Evolutionary conservation across 2,329 filamentous ascomycete genomes (phyloP), one percentile per base, ranked within the genome.

Genomic region (Colletotrichum tanaceti): DNA sequence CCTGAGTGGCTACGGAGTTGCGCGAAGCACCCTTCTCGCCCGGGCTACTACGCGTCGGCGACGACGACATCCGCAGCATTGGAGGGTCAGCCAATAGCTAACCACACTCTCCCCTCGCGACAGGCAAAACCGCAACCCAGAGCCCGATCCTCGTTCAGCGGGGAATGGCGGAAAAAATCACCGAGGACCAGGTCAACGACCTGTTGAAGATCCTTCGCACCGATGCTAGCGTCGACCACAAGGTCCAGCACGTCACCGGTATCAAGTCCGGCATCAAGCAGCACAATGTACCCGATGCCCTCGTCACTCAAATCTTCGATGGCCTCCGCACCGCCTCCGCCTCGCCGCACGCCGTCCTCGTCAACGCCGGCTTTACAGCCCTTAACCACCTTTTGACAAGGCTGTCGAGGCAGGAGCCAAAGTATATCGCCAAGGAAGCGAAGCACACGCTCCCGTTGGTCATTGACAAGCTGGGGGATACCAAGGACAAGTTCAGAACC

Each of bases 231-330:
- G 83, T 93, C 73, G 91, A 94, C 74, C 81, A 85, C 59, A 94
- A 94, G 77, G 86, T 93, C 71, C 84, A 88, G 72, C 86, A 88
- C 62, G 88, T 97, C 73, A 92, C 89, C 68, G 85, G 84, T 74
- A 84, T 94, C 80, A 97, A 97, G 81, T 94, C 92, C 50, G 88
- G 90, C 78, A 97, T 97, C 84, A 97, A 97, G 80, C 94, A 97
- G 79, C 91, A 92, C 77, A 94, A 94, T 82, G 93, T 97, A 53
- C 93, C 93, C 70, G 93, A 97, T 72, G 80, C 81, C 63, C 87
- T 86, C 74, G 87, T 97, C 73, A 81, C 88, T 32, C 84, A 88
- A 66, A 88, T 97, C 71, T 97, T 97, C 80, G 93, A 98, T 70
- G 92, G 91, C 71, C 85, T 97, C 75, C 91, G 91, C 71, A 82